Evolutionary conservation across 1,284 basidiomycete species (phyloP).

Genomic region (Sphagnurus paluster): DNA sequence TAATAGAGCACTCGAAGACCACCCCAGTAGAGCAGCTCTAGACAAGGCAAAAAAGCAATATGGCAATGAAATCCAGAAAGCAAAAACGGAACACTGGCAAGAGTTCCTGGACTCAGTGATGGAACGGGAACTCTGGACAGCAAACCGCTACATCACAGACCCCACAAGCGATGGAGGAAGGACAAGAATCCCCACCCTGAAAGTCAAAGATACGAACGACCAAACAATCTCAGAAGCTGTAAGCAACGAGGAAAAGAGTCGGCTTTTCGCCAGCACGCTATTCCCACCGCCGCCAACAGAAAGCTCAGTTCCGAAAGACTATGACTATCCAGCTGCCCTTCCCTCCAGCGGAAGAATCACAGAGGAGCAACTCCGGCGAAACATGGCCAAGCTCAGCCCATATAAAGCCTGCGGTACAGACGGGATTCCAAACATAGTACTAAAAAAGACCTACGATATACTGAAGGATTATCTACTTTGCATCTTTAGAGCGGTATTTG

Average conservation of each 20-base stretch:
- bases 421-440: slow-evolving; percentile 28
- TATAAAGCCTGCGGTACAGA: slow-evolving; percentile 26
- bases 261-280: slow-evolving; percentile 21
- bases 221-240: not conserved
- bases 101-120: slow-evolving; percentile 30
- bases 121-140: slow-evolving; percentile 29
- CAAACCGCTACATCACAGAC: slow-evolving; percentile 25
- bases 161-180: slow-evolving; percentile 26
- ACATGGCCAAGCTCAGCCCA: slow-evolving; percentile 22
- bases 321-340: slow-evolving; percentile 16
- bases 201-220: not conserved
- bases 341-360: slow-evolving; percentile 16
- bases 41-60: slow-evolving; percentile 23
- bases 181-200: slow-evolving; percentile 29
- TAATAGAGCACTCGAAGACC: not conserved
- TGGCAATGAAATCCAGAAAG: slow-evolving; percentile 21
- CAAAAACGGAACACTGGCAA: slow-evolving; percentile 32
- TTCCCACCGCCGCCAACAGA: slow-evolving; percentile 25
- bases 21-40: slow-evolving; percentile 23
- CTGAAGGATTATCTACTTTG: slow-evolving; percentile 19
- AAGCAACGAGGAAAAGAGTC: not conserved
- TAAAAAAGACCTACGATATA: slow-evolving; percentile 23
- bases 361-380: slow-evolving; percentile 19
- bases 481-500: slow-evolving; percentile 27
- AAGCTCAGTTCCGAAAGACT: slow-evolving; percentile 1